Base-by-base conservation (phyloP, 2,329 filamentous ascomycete genomes). In the Cladosporium sp. region DNA sequence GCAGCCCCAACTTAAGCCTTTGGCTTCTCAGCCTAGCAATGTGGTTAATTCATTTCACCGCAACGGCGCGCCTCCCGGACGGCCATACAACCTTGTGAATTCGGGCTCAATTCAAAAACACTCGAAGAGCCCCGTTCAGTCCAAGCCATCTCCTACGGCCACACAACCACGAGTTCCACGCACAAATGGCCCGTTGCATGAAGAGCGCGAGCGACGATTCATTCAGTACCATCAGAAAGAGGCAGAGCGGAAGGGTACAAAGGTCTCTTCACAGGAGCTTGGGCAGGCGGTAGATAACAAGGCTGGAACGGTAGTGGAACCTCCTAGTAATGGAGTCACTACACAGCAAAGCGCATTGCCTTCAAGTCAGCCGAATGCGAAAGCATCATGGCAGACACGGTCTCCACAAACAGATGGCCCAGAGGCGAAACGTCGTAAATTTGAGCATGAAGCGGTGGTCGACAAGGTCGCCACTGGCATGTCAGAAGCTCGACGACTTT, bases 161-260 rank as follows among this genome's bases (percentile, higher is more conserved):
- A 25, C 32, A 23, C 10, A 32, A 57, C 26, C 6, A 18, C 28
- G 18, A 34, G 32, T 18, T 39, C 23, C 26, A 43, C 34, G 61
- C n/a, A 43, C 32, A 13, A 34, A 32, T 25, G 54, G 28, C 3
- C 30, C 36, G 18, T 11, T 46, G 5, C 53, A 58, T 2, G 51
- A 64, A 16, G 53, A 64, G 34, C 61, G 61, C 5, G 21, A 43
- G 21, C 23, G 51, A 18, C 32, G 36, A 25, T 56, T 49, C 25
- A 25, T 58, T 4, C 43, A 30, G 8, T 64, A 56, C 30, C 61
- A 58, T 18, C 57, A 39, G 25, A 64, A 58, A 39, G 61, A 64
- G 26, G 36, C 61, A 14, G 53, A 64, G 36, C 36, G 61, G 6
- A 58, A 28, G 18, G 13, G 34, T 3, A 7, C 10, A 11, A 21